Conservation (phyloP, 495 filamentous ascomycete species). For the Hypoxylon intermedium region DNA sequence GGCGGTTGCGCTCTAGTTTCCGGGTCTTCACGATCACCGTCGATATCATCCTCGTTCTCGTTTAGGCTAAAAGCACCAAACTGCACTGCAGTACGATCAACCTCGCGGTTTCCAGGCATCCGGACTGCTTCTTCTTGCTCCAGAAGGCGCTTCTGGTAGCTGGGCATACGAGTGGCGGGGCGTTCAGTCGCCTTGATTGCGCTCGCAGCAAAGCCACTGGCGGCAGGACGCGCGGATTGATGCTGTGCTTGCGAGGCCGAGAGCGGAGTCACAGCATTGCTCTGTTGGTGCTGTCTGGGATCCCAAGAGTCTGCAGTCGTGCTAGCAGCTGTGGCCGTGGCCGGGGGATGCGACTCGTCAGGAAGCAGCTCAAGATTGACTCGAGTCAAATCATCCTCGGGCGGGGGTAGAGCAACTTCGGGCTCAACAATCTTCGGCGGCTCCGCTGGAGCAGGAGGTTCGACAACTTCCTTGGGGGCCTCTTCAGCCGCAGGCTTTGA, state of each 20-base stretch:
- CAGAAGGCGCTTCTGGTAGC: constrained; percentile 80
- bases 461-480: constrained; percentile 36
- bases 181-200: constrained; percentile 76
- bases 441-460: constrained; percentile 41
- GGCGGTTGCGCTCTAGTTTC: constrained; percentile 95
- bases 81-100: constrained; percentile 92
- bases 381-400: constrained; percentile 87
- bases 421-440: constrained; percentile 54
- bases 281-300: constrained; percentile 60
- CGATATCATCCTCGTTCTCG: constrained; percentile 80
- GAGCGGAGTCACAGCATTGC: constrained; percentile 60
- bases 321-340: constrained; percentile 87
- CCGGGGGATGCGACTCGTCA: constrained; percentile 75
- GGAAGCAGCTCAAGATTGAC: constrained; percentile 88
- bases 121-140: constrained; percentile 97
- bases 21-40: constrained; percentile 91
- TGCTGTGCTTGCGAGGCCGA: constrained; percentile 65
- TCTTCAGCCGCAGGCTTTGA: constrained; percentile 44
- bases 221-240: constrained; percentile 60
- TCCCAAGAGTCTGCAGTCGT: constrained; percentile 86
- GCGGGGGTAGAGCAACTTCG: constrained; percentile 64
- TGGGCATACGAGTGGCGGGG: constrained; percentile 67
- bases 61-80: constrained; percentile 96
- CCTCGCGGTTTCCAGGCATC: constrained; percentile 97
- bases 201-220: constrained; percentile 72